These are phyloP conservation scores for Botrytis porri DNA, from an alignment of 2,329 filamentous ascomycete species.

Conservation along the genomic window DNA sequence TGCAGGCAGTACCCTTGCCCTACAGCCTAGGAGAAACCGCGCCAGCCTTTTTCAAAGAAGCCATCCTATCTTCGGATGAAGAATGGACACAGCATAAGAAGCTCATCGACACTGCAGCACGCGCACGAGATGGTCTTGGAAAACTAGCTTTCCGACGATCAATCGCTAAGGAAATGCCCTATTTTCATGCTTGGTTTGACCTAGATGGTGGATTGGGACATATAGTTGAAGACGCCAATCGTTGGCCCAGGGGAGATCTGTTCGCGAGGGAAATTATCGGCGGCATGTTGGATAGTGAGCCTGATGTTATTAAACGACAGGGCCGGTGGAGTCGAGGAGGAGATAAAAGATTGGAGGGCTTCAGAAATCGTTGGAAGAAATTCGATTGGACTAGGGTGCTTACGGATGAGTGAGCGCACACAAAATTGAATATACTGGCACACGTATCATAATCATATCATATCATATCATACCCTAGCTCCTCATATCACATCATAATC, in stretches of 20 bases:
- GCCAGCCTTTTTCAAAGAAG: constrained; percentile 92
- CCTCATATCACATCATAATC: neutral
- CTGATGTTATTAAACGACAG: constrained; percentile 84
- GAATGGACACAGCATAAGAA: constrained; percentile 97
- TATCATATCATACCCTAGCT: neutral
- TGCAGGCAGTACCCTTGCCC: constrained; percentile 83
- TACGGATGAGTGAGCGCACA: constrained; percentile 28
- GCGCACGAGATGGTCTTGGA: constrained; percentile 65
- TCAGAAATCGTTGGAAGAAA: constrained; percentile 70
- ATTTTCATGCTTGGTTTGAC: constrained; percentile 96
- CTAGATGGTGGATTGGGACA: constrained; percentile 91
- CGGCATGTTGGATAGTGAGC: constrained; percentile 82
- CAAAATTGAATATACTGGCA: neutral
- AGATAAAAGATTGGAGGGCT: constrained; percentile 66
- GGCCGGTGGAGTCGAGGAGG: constrained; percentile 70
- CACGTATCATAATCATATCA: constrained; percentile 2
- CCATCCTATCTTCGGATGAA: constrained; percentile 81
- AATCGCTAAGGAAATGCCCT: constrained; percentile 93
- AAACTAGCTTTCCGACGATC: constrained; percentile 77
- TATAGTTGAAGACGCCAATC: constrained; percentile 78
- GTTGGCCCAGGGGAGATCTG: constrained; percentile 87
- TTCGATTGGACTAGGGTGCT: constrained; percentile 72
- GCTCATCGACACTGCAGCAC: constrained; percentile 79
- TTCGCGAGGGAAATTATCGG: constrained; percentile 91
- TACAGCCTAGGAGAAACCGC: constrained; percentile 88